These are phyloP conservation scores for Phytophthora citrophthora DNA, from an alignment of 352 stramenopile species.

Conservation along the genomic window DNA sequence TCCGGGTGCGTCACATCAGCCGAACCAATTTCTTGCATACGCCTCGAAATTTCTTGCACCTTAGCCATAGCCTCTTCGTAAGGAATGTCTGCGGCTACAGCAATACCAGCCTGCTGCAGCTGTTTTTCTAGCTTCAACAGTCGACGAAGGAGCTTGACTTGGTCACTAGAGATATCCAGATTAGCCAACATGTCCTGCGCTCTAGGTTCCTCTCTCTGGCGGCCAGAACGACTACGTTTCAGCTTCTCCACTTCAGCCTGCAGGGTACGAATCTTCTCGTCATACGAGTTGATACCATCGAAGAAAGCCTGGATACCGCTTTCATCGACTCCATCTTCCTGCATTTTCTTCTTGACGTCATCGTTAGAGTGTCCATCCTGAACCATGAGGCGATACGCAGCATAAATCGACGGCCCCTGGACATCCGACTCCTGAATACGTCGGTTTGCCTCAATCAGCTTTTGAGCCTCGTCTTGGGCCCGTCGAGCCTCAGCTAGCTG, in stretches of 20 bases:
- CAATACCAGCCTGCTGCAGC: constrained; percentile 84
- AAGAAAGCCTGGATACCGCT: constrained; percentile 80
- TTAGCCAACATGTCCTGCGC: constrained; percentile 73
- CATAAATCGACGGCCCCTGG: constrained; percentile 61
- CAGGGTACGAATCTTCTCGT: constrained; percentile 81
- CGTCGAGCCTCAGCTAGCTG: constrained; percentile 77
- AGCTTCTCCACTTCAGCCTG: constrained; percentile 88
- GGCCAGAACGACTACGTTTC: constrained; percentile 60
- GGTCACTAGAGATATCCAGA: constrained; percentile 74
- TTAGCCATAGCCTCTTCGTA: constrained; percentile 93
- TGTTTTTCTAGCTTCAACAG: constrained; percentile 87
- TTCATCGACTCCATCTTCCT: constrained; percentile 78
- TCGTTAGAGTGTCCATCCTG: constrained; percentile 74
- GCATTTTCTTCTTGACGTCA: constrained; percentile 78
- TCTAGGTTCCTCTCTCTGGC: constrained; percentile 58
- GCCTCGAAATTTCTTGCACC: constrained; percentile 89
- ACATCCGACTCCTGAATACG: constrained; percentile 76
- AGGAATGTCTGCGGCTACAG: constrained; percentile 92
- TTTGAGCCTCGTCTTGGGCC: constrained; percentile 80
- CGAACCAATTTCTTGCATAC: constrained; percentile 93
- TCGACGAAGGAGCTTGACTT: constrained; percentile 80
- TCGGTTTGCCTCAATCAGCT: constrained; percentile 86
- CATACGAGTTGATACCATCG: constrained; percentile 84
- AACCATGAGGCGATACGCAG: constrained; percentile 71
- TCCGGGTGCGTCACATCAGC: constrained; percentile 90